Evolutionary conservation across 1,284 basidiomycete genomes (phyloP).

Genomic region (Ceratobasidium sp.): DNA sequence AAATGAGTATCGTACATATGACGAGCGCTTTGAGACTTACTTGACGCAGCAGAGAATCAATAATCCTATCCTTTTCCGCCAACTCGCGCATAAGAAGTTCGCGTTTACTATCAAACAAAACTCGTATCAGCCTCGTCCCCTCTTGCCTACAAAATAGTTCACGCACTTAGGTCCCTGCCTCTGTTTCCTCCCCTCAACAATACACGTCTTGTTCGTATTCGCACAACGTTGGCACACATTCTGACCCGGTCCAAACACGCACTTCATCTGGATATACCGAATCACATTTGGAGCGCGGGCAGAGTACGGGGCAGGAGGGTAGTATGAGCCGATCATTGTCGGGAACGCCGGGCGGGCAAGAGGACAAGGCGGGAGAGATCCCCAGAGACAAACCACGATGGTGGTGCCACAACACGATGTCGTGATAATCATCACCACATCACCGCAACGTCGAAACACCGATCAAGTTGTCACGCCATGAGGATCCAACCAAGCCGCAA

Average conservation of each 20-base stretch:
- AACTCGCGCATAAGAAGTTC: slow-evolving; percentile 85
- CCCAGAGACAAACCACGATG: slow-evolving; percentile 5
- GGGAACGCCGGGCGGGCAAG: slow-evolving; percentile 27
- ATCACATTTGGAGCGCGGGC: background rate
- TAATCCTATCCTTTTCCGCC: slow-evolving; percentile 83
- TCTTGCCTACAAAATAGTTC: background rate
- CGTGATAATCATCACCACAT: background rate
- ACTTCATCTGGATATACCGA: slow-evolving; percentile 73
- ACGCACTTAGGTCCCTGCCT: slow-evolving; percentile 82
- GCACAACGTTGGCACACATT: slow-evolving; percentile 67
- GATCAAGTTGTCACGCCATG: slow-evolving; percentile 2
- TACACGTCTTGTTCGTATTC: slow-evolving; percentile 69
- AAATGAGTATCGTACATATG: background rate
- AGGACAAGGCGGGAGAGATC: slow-evolving; percentile 42
- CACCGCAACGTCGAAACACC: slow-evolving; percentile 12
- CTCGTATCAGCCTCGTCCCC: slow-evolving; percentile 49
- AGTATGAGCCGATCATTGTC: background rate
- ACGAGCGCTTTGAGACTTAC: slow-evolving; percentile 57
- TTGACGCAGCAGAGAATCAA: slow-evolving; percentile 83
- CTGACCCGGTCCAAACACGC: slow-evolving; percentile 75
- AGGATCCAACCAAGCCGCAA: background rate
- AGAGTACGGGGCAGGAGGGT: slow-evolving; percentile 13
- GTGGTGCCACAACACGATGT: background rate
- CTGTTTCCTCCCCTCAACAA: slow-evolving; percentile 82
- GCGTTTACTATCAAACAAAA: slow-evolving; percentile 69